These are phyloP conservation scores for Kwoniella sp. DNA, from an alignment of 768 basidiomycete genomes.

Conservation along the genomic window DNA sequence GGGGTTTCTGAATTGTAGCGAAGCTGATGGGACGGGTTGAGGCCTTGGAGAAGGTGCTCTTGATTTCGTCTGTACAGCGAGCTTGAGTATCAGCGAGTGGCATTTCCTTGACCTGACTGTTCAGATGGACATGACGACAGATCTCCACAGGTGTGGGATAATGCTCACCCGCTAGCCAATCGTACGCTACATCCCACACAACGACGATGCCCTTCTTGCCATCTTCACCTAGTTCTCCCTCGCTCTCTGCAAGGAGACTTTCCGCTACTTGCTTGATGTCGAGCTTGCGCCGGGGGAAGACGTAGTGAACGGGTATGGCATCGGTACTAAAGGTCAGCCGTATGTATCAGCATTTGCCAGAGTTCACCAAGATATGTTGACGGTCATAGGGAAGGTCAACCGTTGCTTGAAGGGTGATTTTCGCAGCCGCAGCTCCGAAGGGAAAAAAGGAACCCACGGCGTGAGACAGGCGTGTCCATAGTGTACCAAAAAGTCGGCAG, in stretches of 20 bases:
- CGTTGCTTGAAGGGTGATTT: not conserved
- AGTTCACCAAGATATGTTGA: no score
- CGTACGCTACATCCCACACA: conserved; percentile 75
- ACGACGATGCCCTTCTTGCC: conserved; percentile 60
- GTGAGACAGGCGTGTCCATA: conserved; percentile 97
- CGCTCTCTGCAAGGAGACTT: conserved; percentile 30
- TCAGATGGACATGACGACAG: no score
- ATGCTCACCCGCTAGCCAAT: conserved; percentile 65
- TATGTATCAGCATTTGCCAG: not conserved
- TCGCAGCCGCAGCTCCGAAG: no score
- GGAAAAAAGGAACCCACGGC: conserved; percentile 64
- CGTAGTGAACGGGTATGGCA: conserved; percentile 83
- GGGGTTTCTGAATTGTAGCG: conserved; percentile 41
- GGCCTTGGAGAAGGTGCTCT: conserved; percentile 23
- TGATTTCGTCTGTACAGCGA: conserved; percentile 34
- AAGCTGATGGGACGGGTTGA: conserved; percentile 35
- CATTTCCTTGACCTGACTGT: not conserved
- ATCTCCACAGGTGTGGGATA: not conserved
- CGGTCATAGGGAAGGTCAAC: no score
- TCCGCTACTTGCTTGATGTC: conserved; percentile 58
- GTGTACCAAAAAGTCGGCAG: conserved; percentile 87
- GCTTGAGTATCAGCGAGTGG: not conserved
- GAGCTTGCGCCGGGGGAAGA: conserved; percentile 76
- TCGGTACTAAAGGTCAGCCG: conserved; percentile 64
- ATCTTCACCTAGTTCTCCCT: conserved; percentile 28